phyloP scores from a whole-genome alignment of 2,329 filamentous ascomycete species.

The Lachnellula occidentalis region DNA sequence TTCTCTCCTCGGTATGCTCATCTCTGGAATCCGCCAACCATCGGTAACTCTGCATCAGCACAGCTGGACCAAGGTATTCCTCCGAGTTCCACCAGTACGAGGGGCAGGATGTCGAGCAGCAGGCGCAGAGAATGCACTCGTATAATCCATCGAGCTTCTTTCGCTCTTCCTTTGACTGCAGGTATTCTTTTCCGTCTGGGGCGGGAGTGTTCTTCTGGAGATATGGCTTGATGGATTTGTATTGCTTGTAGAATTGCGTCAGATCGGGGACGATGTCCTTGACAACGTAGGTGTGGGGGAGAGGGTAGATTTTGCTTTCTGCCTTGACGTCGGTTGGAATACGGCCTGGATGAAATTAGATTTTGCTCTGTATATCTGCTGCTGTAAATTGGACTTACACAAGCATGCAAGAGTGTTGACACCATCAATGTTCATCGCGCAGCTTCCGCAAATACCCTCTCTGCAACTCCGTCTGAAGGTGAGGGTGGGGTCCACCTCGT shows the following conservation, averaged over 20 bases:
- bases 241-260: conserved; percentile 99
- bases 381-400: conserved; percentile 57
- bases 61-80: conserved; percentile 95
- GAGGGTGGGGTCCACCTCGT: conserved; percentile 92
- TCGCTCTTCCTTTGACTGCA: conserved; percentile 85
- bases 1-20: conserved; percentile 80
- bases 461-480: conserved; percentile 94
- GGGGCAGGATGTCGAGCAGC: conserved; percentile 98
- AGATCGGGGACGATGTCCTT: conserved; percentile 98
- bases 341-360: conserved; percentile 59
- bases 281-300: conserved; percentile 98
- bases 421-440: conserved; percentile 99
- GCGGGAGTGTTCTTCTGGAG: conserved; percentile 84
- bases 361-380: neutral
- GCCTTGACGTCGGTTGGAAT: conserved; percentile 78
- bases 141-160: conserved; percentile 94
- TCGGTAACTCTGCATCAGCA: conserved; percentile 95
- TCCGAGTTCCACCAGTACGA: conserved; percentile 99
- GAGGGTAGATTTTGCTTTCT: conserved; percentile 92
- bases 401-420: conserved; percentile 96
- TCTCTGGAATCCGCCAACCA: conserved; percentile 96
- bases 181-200: conserved; percentile 83
- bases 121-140: conserved; percentile 98
- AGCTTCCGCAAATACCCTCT: conserved; percentile 97
- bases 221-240: conserved; percentile 99